A percentile compares a stretch with the other conserved stretches of the same genome.
phyloP scores from a whole-genome alignment of 2,329 filamentous ascomycete species.

The Chrysosporium keratinophilum region DNA sequence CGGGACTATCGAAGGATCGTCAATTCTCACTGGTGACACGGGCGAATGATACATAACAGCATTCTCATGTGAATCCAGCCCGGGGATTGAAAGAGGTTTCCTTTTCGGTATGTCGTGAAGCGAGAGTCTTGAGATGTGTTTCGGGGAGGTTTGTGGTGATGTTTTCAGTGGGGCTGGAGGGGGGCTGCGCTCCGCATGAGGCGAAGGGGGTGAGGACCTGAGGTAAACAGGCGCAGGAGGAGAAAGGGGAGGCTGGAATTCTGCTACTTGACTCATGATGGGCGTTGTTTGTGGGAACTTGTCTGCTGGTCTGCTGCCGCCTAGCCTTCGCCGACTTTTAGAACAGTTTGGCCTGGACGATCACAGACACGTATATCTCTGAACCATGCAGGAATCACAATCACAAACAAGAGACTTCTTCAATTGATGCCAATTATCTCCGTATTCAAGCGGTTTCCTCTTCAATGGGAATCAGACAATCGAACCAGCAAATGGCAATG shows the following conservation, averaged over 20 bases:
- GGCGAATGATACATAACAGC: conserved; percentile 25
- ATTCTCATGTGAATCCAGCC: conserved; percentile 18
- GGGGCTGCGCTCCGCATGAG: conserved; percentile 15
- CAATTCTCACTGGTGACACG: conserved; percentile 28
- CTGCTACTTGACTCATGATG: conserved; percentile 3
- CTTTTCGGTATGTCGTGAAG: conserved; percentile 16
- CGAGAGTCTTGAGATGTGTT: conserved; percentile 18
- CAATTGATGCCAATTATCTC: background rate
- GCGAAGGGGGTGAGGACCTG: conserved; percentile 28
- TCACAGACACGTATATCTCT: background rate
- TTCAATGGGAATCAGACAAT: background rate
- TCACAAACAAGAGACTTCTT: background rate
- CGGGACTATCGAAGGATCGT: conserved; percentile 21
- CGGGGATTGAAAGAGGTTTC: conserved; percentile 21
- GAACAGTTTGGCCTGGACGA: background rate
- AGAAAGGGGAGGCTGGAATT: conserved; percentile 24
- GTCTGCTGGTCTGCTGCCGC: background rate
- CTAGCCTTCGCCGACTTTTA: background rate
- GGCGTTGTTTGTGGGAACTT: background rate
- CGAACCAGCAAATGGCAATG: background rate
- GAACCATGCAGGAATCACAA: background rate
- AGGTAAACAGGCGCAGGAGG: conserved; percentile 38
- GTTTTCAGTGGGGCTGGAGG: conserved; percentile 15
- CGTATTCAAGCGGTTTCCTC: background rate
- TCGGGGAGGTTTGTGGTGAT: conserved; percentile 17